phyloP scores from a whole-genome alignment of 345 rosid genomes.

The Erucastrum elatum region DNA sequence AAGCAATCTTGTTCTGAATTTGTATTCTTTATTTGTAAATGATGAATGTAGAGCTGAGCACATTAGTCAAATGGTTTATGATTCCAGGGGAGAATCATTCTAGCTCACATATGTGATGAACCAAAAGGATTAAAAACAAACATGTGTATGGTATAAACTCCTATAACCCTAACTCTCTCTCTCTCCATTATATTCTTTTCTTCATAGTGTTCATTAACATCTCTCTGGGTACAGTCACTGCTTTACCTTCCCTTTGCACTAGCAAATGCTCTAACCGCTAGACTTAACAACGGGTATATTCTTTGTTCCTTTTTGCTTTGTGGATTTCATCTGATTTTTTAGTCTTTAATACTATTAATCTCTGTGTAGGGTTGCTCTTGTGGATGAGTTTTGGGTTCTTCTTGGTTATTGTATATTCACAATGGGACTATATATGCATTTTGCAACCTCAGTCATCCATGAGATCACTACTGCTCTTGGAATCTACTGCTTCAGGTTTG shows the following conservation, averaged over 20 bases:
- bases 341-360: not conserved
- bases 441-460: conserved; percentile 88
- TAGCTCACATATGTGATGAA: conserved; percentile 98
- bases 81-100: conserved; percentile 92
- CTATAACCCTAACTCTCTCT: not conserved
- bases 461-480: conserved; percentile 96
- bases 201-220: not conserved
- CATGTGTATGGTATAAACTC: conserved; percentile 86
- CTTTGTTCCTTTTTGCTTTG: not conserved
- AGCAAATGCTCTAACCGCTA: conserved; percentile 90
- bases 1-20: conserved; percentile 27
- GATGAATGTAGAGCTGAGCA: conserved; percentile 11
- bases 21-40: not conserved
- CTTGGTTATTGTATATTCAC: conserved; percentile 88
- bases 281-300: conserved; percentile 83
- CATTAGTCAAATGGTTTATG: not conserved
- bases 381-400: conserved; percentile 93
- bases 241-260: conserved; percentile 91
- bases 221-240: conserved; percentile 60
- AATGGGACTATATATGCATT: conserved; percentile 76
- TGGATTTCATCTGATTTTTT: not conserved
- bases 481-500: conserved; percentile 95
- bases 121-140: conserved; percentile 98
- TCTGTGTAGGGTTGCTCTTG: conserved; percentile 73
- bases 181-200: not conserved